These are phyloP conservation scores for Lentinula guzmanii DNA, from an alignment of 768 basidiomycete genomes.

Conservation along the genomic window DNA sequence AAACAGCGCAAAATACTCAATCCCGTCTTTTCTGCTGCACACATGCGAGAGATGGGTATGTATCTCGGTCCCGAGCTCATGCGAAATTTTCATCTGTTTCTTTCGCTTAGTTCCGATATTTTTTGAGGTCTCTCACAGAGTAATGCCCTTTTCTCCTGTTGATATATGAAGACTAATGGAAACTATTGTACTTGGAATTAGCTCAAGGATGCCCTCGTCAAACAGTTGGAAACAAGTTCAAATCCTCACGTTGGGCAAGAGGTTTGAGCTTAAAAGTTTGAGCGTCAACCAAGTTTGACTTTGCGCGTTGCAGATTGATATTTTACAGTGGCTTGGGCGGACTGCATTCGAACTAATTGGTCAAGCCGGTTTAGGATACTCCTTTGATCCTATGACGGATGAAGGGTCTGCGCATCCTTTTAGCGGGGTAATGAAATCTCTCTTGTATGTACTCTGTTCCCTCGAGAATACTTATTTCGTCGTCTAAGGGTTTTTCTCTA, in stretches of 20 bases:
- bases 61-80: slow-evolving; percentile 15
- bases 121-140: neutral
- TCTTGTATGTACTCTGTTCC: slow-evolving; percentile 11
- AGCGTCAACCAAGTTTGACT: neutral
- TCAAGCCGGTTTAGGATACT: slow-evolving; percentile 29
- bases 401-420: slow-evolving; percentile 11
- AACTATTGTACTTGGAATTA: neutral
- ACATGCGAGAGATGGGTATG: slow-evolving; percentile 25
- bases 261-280: neutral
- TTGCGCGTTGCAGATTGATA: slow-evolving; percentile 15
- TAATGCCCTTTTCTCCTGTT: neutral
- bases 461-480: neutral
- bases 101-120: neutral
- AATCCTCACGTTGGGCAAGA: neutral
- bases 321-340: slow-evolving; percentile 28
- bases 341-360: slow-evolving; percentile 31
- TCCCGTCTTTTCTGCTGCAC: slow-evolving; percentile 25
- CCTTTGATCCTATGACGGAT: slow-evolving; percentile 25
- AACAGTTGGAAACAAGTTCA: neutral
- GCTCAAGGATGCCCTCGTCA: neutral
- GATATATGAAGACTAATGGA: neutral
- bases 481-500: neutral
- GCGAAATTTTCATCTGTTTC: slow-evolving; percentile 13
- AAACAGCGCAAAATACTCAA: slow-evolving; percentile 10
- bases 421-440: slow-evolving; percentile 6